Conservation (phyloP, 2,329 filamentous ascomycete species). For the Penicillium concentricum region DNA sequence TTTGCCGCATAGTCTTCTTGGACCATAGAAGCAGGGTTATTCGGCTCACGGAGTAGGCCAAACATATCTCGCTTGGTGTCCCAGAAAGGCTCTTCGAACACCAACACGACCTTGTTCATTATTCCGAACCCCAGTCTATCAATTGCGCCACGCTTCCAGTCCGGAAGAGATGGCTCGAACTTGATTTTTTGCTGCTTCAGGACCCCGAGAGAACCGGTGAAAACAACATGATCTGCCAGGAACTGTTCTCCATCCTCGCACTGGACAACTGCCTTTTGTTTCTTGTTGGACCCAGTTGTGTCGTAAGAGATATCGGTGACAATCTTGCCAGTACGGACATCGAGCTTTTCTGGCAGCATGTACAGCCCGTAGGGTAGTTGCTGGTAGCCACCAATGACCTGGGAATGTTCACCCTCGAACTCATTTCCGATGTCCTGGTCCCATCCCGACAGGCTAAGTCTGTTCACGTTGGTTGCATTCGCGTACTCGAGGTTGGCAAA, state of each 20-base stretch:
- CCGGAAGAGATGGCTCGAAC: constrained; percentile 89
- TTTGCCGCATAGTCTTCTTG: constrained; percentile 76
- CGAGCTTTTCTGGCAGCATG: constrained; percentile 71
- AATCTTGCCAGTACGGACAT: constrained; percentile 70
- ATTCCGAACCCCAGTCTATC: constrained; percentile 85
- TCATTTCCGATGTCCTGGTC: constrained; percentile 98
- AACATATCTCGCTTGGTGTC: constrained; percentile 88
- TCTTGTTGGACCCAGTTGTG: constrained; percentile 37
- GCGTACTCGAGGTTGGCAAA: constrained; percentile 97
- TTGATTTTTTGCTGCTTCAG: constrained; percentile 74
- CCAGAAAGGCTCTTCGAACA: constrained; percentile 91
- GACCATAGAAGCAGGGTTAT: constrained; percentile 66
- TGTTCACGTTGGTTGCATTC: constrained; percentile 84
- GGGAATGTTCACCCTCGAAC: constrained; percentile 91
- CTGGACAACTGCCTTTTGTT: constrained; percentile 60
- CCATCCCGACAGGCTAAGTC: constrained; percentile 86
- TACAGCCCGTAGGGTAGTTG: constrained; percentile 85
- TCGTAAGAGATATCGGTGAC: constrained; percentile 72
- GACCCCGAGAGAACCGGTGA: constrained; percentile 86
- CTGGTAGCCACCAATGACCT: constrained; percentile 91
- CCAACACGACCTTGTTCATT: constrained; percentile 90
- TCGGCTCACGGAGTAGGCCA: constrained; percentile 77
- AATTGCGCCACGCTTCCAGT: constrained; percentile 80
- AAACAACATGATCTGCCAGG: constrained; percentile 86
- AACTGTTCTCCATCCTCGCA: constrained; percentile 75